A percentile compares a stretch with the other conserved stretches of the same genome.
Conservation (phyloP, 2,329 filamentous ascomycete species). For the Bipolaris victoriae region DNA sequence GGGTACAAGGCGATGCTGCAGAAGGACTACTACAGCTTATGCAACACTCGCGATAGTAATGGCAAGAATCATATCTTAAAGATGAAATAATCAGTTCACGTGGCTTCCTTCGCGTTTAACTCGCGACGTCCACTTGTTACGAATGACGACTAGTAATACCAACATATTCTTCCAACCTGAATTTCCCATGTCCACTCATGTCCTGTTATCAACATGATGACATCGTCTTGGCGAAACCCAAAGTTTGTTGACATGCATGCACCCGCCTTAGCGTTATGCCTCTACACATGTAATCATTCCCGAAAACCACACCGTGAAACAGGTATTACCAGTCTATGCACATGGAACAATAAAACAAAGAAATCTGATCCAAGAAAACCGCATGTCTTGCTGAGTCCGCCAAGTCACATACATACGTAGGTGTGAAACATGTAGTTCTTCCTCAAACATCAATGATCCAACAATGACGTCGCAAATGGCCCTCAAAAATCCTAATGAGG, state of each 20-base stretch:
- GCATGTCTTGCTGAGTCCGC: too few relatives aligned
- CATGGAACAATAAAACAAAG: too few relatives aligned
- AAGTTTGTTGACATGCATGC: neutral
- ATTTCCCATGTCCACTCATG: neutral
- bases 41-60: conserved; percentile 31
- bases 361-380: too few relatives aligned
- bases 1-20: conserved; percentile 58
- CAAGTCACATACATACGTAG: too few relatives aligned
- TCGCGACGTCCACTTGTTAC: neutral
- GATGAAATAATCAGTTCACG: neutral
- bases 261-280: too few relatives aligned
- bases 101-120: neutral
- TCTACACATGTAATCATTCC: too few relatives aligned
- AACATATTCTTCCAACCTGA: neutral
- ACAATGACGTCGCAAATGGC: neutral
- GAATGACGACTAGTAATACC: neutral
- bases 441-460: too few relatives aligned
- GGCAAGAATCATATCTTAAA: neutral
- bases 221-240: neutral
- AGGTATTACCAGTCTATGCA: too few relatives aligned
- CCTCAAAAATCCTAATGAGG: neutral
- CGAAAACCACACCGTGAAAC: too few relatives aligned
- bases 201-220: neutral
- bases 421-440: too few relatives aligned
- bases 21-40: conserved; percentile 60